Evolutionary conservation across 768 basidiomycete species (phyloP).

Genomic region (Wakefieldia striispora): DNA sequence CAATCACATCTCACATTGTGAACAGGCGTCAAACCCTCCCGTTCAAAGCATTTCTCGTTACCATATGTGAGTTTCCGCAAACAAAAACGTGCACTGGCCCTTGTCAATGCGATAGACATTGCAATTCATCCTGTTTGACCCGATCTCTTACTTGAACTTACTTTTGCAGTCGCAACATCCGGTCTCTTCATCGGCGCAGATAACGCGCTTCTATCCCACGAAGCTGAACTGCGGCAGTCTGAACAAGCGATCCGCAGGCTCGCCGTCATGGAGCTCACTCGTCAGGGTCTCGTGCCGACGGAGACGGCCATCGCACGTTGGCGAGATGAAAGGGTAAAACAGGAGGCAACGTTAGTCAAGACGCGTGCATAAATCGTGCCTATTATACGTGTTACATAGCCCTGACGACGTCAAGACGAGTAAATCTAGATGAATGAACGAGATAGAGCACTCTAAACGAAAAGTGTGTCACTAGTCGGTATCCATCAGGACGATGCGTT

Average conservation of each 20-base stretch:
- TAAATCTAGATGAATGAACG: constrained; percentile 1
- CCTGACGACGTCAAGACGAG: constrained; percentile 1
- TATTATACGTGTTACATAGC: constrained; percentile 14
- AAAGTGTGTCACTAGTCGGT: background rate
- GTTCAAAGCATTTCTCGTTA: constrained; percentile 78
- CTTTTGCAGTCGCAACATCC: constrained; percentile 47
- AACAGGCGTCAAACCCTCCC: constrained; percentile 74
- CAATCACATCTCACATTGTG: background rate
- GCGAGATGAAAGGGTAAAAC: constrained; percentile 48
- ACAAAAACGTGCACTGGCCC: no score
- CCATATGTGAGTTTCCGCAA: constrained; percentile 51
- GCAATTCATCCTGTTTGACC: no score
- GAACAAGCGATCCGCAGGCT: constrained; percentile 71
- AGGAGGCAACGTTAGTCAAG: constrained; percentile 8
- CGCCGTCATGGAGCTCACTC: constrained; percentile 72
- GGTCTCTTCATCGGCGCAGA: constrained; percentile 79
- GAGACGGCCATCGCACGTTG: constrained; percentile 84
- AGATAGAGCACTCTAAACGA: constrained; percentile 22
- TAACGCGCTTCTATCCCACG: constrained; percentile 68
- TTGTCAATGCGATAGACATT: no score
- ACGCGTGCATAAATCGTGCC: constrained; percentile 1
- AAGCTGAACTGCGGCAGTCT: constrained; percentile 58
- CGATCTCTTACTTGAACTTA: no score
- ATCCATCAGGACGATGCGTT: constrained; percentile 5
- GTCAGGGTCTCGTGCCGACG: constrained; percentile 72